These are phyloP conservation scores for Mycena amicta DNA, from an alignment of 768 basidiomycete genomes.

Conservation along the genomic window DNA sequence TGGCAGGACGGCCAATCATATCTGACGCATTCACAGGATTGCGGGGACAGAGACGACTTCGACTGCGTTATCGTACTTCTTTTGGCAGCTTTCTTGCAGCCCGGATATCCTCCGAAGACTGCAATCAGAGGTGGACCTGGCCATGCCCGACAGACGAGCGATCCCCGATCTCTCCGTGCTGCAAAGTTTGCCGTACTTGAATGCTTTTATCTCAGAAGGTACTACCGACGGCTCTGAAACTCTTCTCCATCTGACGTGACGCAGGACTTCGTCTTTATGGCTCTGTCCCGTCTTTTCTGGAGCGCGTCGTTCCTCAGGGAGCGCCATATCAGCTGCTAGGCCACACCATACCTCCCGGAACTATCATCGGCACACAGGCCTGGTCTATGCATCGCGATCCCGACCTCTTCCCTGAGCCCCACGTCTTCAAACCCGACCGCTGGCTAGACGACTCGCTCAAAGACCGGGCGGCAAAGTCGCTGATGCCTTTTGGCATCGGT, in stretches of 20 bases:
- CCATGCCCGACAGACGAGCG: slow-evolving; percentile 61
- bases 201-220: slow-evolving; percentile 66
- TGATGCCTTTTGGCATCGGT: slow-evolving; percentile 80
- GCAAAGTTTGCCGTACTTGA: slow-evolving; percentile 56
- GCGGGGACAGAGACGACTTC: slow-evolving; percentile 80
- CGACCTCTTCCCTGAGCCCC: slow-evolving; percentile 68
- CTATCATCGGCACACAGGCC: slow-evolving; percentile 74
- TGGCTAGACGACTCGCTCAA: slow-evolving; percentile 60
- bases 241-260: slow-evolving; percentile 41
- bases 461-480: slow-evolving; percentile 61
- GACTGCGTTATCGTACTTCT: slow-evolving; percentile 68
- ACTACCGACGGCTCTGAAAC: too few species aligned
- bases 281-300: slow-evolving; percentile 68
- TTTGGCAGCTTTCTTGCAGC: slow-evolving; percentile 76
- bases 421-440: slow-evolving; percentile 74
- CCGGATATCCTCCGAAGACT: slow-evolving; percentile 67
- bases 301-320: slow-evolving; percentile 68
- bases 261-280: slow-evolving; percentile 70
- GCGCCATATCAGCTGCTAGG: slow-evolving; percentile 64
- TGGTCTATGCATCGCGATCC: slow-evolving; percentile 83
- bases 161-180: slow-evolving; percentile 65
- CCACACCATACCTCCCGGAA: slow-evolving; percentile 73
- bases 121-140: slow-evolving; percentile 70
- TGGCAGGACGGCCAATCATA: background rate
- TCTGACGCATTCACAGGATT: slow-evolving; percentile 46